These are phyloP conservation scores for Dalbergia oliveri DNA, from an alignment of 306 rosid species.

Conservation along the genomic window DNA sequence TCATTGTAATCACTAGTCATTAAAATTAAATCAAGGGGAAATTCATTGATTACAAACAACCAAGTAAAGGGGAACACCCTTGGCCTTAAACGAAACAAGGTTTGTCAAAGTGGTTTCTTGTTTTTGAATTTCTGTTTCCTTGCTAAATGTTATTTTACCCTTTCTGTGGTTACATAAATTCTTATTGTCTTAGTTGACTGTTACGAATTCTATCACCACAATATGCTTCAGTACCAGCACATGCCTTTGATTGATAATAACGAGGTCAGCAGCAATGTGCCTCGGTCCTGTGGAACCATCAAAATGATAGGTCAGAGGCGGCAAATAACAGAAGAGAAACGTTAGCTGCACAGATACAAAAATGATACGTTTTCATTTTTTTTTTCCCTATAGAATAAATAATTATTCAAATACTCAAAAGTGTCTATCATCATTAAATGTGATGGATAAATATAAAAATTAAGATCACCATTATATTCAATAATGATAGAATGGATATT, in stretches of 20 bases:
- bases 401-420: too few species aligned
- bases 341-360: not conserved
- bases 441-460: too few species aligned
- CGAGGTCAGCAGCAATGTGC: too few species aligned
- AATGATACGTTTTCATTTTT: too few species aligned
- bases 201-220: not conserved
- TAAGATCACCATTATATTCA: too few species aligned
- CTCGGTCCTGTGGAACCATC: too few species aligned
- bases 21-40: too few species aligned
- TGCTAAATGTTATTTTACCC: not conserved
- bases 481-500: too few species aligned
- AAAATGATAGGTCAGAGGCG: not conserved
- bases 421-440: too few species aligned
- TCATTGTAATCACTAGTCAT: too few species aligned
- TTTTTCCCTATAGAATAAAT: too few species aligned
- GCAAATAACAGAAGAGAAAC: not conserved
- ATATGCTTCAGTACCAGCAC: slow-evolving; percentile 9
- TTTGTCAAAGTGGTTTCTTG: slow-evolving; percentile 20
- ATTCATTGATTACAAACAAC: not conserved
- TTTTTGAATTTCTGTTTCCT: not conserved
- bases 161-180: not conserved
- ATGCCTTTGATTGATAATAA: too few species aligned
- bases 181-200: slow-evolving; percentile 2
- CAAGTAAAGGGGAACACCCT: slow-evolving; percentile 20
- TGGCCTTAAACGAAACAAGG: slow-evolving; percentile 17